Evolutionary conservation across 768 basidiomycete genomes (phyloP).

Genomic region (Lyophyllum decastes): DNA sequence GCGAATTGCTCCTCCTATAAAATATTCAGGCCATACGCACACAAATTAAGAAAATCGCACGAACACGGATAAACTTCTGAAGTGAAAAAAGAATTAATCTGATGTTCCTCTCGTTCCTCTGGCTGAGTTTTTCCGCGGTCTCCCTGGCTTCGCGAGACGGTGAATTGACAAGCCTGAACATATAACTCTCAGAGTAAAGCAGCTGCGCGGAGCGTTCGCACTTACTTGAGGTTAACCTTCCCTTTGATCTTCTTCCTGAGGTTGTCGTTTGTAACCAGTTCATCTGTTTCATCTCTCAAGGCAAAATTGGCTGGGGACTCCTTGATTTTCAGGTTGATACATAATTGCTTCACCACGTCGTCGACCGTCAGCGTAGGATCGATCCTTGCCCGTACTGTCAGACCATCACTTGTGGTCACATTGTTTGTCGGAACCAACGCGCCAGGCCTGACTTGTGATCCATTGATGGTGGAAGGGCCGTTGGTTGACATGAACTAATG

Average conservation of each 20-base stretch:
- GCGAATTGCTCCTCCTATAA: slow-evolving; percentile 82
- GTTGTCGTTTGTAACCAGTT: slow-evolving; percentile 87
- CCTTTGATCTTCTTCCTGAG: slow-evolving; percentile 78
- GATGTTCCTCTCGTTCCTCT: slow-evolving; percentile 59
- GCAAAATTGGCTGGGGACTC: slow-evolving; percentile 75
- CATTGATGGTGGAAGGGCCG: slow-evolving; percentile 32
- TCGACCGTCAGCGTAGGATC: slow-evolving; percentile 83
- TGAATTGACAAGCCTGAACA: slow-evolving; percentile 70
- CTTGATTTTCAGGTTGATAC: slow-evolving; percentile 76
- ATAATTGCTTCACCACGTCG: slow-evolving; percentile 83
- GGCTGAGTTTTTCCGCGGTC: slow-evolving; percentile 66
- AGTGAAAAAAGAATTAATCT: slow-evolving; percentile 75
- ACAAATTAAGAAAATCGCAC: slow-evolving; percentile 16
- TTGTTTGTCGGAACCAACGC: slow-evolving; percentile 80
- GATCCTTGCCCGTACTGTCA: slow-evolving; percentile 79
- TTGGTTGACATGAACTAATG: slow-evolving; percentile 17
- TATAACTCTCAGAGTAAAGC: not conserved
- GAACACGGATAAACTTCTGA: slow-evolving; percentile 76
- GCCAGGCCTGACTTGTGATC: slow-evolving; percentile 40
- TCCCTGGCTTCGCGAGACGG: slow-evolving; percentile 80
- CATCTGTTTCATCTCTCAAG: slow-evolving; percentile 79
- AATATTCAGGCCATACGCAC: slow-evolving; percentile 1
- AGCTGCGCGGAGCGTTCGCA: slow-evolving; percentile 1
- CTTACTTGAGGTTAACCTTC: slow-evolving; percentile 78
- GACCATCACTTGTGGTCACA: slow-evolving; percentile 74